Conservation (phyloP, 257 asterid genomes). For the Fraxinus pennsylvanica region DNA sequence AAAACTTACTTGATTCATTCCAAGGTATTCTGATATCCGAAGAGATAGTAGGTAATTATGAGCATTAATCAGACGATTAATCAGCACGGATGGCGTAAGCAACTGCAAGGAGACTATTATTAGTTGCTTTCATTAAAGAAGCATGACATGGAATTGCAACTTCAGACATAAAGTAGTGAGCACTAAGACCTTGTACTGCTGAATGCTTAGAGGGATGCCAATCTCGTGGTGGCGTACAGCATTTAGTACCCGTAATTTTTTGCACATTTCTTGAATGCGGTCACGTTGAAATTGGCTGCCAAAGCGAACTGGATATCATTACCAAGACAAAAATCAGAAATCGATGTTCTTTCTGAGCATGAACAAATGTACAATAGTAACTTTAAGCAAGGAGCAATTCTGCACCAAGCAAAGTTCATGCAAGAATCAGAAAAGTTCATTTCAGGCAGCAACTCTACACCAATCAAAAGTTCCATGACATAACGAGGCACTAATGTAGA, state of each 20-base stretch:
- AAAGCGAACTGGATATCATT: slow-evolving; percentile 88
- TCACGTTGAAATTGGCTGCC: slow-evolving; percentile 95
- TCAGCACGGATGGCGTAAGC: slow-evolving; percentile 85
- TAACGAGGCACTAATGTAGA: slow-evolving; percentile 1
- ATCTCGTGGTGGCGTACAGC: slow-evolving; percentile 75
- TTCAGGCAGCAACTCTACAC: slow-evolving; percentile 17
- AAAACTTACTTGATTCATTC: slow-evolving; percentile 73
- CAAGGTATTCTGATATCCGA: slow-evolving; percentile 83
- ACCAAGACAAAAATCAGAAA: slow-evolving; percentile 69
- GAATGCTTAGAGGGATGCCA: slow-evolving; percentile 91
- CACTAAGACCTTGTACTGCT: slow-evolving; percentile 79
- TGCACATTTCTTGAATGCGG: slow-evolving; percentile 76
- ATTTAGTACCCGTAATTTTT: slow-evolving; percentile 82
- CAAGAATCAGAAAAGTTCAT: slow-evolving; percentile 15
- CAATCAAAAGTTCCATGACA: slow-evolving; percentile 18
- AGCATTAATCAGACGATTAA: slow-evolving; percentile 88
- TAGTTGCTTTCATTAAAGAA: slow-evolving; percentile 16
- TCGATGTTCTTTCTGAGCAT: slow-evolving; percentile 36
- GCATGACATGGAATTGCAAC: slow-evolving; percentile 14
- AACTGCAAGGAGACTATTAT: slow-evolving; percentile 45
- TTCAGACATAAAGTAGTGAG: slow-evolving; percentile 18
- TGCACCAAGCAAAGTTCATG: slow-evolving; percentile 19
- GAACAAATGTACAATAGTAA: slow-evolving; percentile 19
- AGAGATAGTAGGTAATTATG: slow-evolving; percentile 80
- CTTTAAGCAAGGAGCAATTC: slow-evolving; percentile 14